Evolutionary conservation across 495 filamentous ascomycete genomes (phyloP), one percentile per base, ranked within the genome.

Genomic region (Monascus purpureus): DNA sequence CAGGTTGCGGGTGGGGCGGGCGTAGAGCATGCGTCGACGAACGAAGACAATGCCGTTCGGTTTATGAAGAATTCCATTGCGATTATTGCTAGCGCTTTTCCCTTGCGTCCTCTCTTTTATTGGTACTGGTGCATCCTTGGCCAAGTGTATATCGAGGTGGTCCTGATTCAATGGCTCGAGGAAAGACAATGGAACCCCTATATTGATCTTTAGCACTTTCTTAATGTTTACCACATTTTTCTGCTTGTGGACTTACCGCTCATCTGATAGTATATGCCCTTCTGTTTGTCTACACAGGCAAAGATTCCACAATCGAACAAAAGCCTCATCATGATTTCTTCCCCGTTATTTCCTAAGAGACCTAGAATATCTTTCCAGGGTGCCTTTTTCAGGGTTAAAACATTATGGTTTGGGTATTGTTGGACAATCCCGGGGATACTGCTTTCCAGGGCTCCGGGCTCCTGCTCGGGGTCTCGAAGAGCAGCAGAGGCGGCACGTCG

Each of bases 21-120:
- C 80, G 53, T 95, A 95, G 20, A 95, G 65, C 68, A 93, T 93
- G 4, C 84, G 72, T 45, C 73, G 80, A 35, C 85, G 77, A 13
- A 85, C 72, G 49, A 97, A 88, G 1, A 56, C 50, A 35, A 96
- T 85, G 25, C 66, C 66, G 15, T 73, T 75, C 3, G 65, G 71
- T 5, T 53, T 53, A 9, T 40, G 39, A 13, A 28, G 19, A 11
- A 12, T 28, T 6, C 32, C 16, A 4, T 28, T 25, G 20, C 6
- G 12, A 13, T 7, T 17, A 14, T 31, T 29, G 11, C 7, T 4
- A 14, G 22, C 4, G 8, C 34, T 39, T 13, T 36, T 17, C 11
- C 8, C 6, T 25, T n/a, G 28, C 17, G 2, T 25, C 15, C 14
- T 15, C 24, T 17, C 31, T 17, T 22, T 24, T 4, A 5, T 22